A percentile compares a stretch with the other conserved stretches of the same genome.
These are phyloP conservation scores for Tolypocladium endophyticum DNA, from an alignment of 2,329 filamentous ascomycete genomes.

Conservation along the genomic window DNA sequence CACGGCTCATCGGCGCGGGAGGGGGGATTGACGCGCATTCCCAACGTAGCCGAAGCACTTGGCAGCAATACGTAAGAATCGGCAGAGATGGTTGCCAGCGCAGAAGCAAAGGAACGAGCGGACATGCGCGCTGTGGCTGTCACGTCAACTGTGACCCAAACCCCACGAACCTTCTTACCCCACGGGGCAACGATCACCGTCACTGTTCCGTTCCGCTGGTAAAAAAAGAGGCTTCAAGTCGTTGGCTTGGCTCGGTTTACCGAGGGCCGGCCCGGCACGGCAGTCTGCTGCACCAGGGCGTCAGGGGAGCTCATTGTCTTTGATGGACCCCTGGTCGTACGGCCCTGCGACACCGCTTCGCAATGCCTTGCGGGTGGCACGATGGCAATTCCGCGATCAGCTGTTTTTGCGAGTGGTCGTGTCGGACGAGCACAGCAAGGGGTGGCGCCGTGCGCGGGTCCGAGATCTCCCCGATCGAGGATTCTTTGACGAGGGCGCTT, in stretches of 20 bases:
- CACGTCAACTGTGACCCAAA: neutral
- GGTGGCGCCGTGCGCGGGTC: neutral
- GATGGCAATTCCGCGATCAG: neutral
- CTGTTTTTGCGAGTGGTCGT: neutral
- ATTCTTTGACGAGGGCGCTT: neutral
- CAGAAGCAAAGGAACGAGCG: neutral
- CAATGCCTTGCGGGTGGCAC: neutral
- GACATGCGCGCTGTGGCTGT: neutral
- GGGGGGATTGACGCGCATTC: neutral
- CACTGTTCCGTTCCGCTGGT: neutral
- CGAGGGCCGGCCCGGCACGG: neutral
- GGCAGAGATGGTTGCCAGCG: neutral
- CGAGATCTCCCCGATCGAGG: neutral
- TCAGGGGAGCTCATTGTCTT: neutral
- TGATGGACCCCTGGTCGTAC: neutral
- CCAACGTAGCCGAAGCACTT: neutral
- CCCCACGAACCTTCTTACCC: neutral
- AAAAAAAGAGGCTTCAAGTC: neutral
- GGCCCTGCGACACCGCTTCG: neutral
- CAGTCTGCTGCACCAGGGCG: neutral
- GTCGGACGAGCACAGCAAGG: neutral
- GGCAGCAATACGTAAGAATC: neutral
- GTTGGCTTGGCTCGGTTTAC: neutral
- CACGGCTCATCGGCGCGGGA: neutral
- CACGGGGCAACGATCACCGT: neutral